Evolutionary conservation across 2,329 filamentous ascomycete species (phyloP), one percentile per base, ranked within the genome.

Genomic region (Trichothecium roseum): DNA sequence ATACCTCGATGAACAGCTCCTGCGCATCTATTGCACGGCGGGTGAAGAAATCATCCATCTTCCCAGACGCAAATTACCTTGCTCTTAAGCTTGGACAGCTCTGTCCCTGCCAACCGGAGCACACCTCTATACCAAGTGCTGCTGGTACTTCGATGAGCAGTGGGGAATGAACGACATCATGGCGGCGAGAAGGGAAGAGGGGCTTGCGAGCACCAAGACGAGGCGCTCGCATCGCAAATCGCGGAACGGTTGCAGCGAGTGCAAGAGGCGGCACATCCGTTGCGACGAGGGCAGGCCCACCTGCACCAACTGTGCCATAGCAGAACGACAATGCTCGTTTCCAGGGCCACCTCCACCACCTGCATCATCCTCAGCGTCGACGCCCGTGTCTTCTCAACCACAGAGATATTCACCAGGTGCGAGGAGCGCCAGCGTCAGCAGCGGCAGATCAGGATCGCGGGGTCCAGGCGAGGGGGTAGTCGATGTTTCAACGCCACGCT

Each of bases 261-360:
- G 59, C 47, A 63, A 63, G 46, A 42, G 55, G 13, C 51, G 59
- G 2, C 59, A 63, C 30, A 60, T 62, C 36, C 60, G 60, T 26
- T 66, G 63, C 47, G 63, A 66, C 37, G 61, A 66, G 45, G 52
- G 42, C 7, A 54, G 53, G 4, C 63, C 63, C 2, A 38, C 50
- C 1, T 66, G 63, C 40, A 52, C 50, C 30, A 61, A 64, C 39
- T 66, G 62, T 42, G 44, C 50, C 15, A 54, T 55, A 30, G 55
- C 54, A 28, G 52, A 60, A 34, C 49, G 56, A 6, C 38, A 40
- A 6, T 66, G 62, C 38, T 55, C 55, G 0, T 66, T 55, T 30
- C 55, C 37, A 10, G 20, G 33, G 28, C 39, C 15, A 9, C 39
- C n/a, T 30, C 37, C 6, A 31, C 43, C 9, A 34, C 39, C 35